phyloP scores from a whole-genome alignment of 2,329 filamentous ascomycete genomes.

The Didymella sp. region DNA sequence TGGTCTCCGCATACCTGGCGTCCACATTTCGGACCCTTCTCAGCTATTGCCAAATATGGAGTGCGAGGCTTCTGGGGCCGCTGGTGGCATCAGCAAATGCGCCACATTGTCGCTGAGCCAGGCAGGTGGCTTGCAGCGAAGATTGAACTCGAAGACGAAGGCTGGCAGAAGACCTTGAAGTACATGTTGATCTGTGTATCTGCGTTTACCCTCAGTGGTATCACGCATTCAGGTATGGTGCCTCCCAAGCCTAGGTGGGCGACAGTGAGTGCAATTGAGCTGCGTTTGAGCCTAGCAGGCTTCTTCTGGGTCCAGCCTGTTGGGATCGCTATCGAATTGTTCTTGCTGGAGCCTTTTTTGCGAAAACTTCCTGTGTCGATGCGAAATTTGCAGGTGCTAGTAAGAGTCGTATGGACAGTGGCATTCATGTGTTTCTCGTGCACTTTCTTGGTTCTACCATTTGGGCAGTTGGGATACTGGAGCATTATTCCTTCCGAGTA shows the following conservation, averaged over 20 bases:
- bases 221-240: constrained; percentile 20
- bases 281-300: constrained; percentile 9
- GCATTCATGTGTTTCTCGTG: constrained; percentile 5
- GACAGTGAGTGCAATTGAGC: not conserved
- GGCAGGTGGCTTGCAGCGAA: constrained; percentile 10
- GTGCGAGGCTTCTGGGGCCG: constrained; percentile 19
- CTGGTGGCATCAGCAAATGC: constrained; percentile 25
- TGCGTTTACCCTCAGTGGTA: constrained; percentile 13
- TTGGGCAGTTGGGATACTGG: constrained; percentile 18
- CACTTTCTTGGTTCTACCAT: constrained; percentile 6
- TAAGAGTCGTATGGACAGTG: constrained; percentile 5
- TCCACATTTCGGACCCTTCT: constrained; percentile 17
- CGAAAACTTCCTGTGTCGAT: not conserved
- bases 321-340: constrained; percentile 14
- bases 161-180: constrained; percentile 1
- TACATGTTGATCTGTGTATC: constrained; percentile 19
- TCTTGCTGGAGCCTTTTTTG: constrained; percentile 8
- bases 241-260: constrained; percentile 10
- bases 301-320: constrained; percentile 20
- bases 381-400: not conserved
- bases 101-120: constrained; percentile 19
- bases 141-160: not conserved
- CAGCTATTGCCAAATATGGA: constrained; percentile 5
- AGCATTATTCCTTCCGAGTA: not conserved
- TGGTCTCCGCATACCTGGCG: constrained; percentile 19